phyloP scores from a whole-genome alignment of 345 rosid genomes.

The Brassica rapa region DNA sequence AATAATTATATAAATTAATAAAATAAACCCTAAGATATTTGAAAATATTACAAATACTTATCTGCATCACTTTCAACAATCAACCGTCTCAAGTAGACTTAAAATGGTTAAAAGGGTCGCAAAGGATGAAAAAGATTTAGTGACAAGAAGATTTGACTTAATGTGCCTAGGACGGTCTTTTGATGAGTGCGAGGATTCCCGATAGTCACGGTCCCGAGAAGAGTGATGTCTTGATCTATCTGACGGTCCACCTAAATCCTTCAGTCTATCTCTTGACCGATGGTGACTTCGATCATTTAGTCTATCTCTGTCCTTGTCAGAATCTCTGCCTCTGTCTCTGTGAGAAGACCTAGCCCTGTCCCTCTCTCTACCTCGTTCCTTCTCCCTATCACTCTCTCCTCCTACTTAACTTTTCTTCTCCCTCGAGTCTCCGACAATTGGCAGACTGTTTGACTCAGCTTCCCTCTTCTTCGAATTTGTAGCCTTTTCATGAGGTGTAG shows the following conservation, averaged over 20 bases:
- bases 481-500: constrained; percentile 50
- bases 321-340: constrained; percentile 76
- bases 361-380: constrained; percentile 50
- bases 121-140: neutral
- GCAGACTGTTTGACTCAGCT: constrained; percentile 53
- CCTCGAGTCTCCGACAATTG: constrained; percentile 35
- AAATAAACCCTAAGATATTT: too few relatives aligned
- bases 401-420: constrained; percentile 58
- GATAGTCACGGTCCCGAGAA: constrained; percentile 53
- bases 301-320: constrained; percentile 71
- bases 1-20: too few relatives aligned
- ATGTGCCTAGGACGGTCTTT: constrained; percentile 37
- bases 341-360: constrained; percentile 63
- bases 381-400: constrained; percentile 60
- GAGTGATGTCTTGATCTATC: constrained; percentile 78
- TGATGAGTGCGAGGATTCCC: constrained; percentile 9
- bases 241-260: constrained; percentile 68
- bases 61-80: too few relatives aligned
- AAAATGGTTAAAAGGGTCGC: neutral
- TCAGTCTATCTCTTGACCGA: constrained; percentile 68
- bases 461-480: constrained; percentile 68
- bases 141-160: constrained; percentile 11
- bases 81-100: too few relatives aligned
- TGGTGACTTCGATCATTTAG: constrained; percentile 62
- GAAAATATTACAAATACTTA: too few relatives aligned